Evolutionary conservation across 768 basidiomycete genomes (phyloP), one percentile per base, ranked within the genome.

Genomic region (Tulasnella sp.): DNA sequence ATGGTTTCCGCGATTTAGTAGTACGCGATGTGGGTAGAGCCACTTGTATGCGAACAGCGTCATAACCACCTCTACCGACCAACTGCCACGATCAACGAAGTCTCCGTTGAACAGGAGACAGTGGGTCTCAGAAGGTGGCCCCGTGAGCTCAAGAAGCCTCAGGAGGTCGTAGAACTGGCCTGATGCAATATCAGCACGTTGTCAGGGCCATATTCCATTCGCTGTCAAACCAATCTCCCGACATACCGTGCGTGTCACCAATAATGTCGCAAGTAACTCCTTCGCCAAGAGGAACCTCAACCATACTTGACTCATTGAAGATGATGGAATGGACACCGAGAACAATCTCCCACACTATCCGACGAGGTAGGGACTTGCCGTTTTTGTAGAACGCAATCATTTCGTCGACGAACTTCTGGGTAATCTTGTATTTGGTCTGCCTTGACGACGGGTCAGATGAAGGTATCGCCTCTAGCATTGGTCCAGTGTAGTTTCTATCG

Each of bases 1-100:
- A 78, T 98, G 96, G 81, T 98, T 98, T 19, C 96, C 96, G 75
- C 96, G 87, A 79, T 99, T 98, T 78, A 99, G 87, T 80, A 86
- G 96, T 84, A 98, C 92, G 72, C 83, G 87, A 72, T 87, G 87
- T 3, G 96, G 96, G 81, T 92, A 94, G 71, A 98, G 81, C 95
- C 95, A 98, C 84, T 99, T 99, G 81, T 90, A 97, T 12, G 95
- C 92, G 78, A 99, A 93, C 5, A 95, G 90, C 17, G 91, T 89
- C 74, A 98, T 81, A 73, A 95, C 94, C 72, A 98, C 92, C 80
- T 95, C 94, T 72, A 93, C 89, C 12, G 91, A 92, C 92, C 93
- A 95, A 34, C 91, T 92, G n/a, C 95, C 95, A 74, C 96, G 88
- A 80, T 99, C 96, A 41, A 99, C 96, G 63, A 98, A 89, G 83